Conservation (phyloP, 2,329 filamentous ascomycete species). For the Cercospora sp. region DNA sequence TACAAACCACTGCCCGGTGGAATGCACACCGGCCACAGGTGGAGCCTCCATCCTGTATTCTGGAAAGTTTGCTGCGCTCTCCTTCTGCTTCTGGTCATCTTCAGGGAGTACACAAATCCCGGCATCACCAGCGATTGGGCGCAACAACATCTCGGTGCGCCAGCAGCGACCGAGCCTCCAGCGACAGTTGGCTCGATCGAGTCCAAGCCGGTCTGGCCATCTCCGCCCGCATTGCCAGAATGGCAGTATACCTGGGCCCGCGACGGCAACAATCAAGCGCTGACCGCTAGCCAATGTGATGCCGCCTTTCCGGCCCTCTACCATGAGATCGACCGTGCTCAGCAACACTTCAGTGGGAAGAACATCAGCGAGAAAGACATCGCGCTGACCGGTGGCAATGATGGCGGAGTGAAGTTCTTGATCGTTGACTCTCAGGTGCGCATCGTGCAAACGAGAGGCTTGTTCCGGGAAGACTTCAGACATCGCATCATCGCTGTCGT, state of each 20-base stretch:
- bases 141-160: not conserved
- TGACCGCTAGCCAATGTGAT: constrained; percentile 35
- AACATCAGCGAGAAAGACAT: constrained; percentile 20
- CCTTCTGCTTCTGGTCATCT: not conserved
- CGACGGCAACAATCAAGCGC: constrained; percentile 34
- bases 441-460: constrained; percentile 23
- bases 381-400: constrained; percentile 43
- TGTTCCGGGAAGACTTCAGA: constrained; percentile 29
- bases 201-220: not conserved
- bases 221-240: no score
- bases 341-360: constrained; percentile 11
- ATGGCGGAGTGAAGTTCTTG: constrained; percentile 26
- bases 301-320: constrained; percentile 38
- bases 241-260: constrained; percentile 30
- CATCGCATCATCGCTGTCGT: constrained; percentile 37
- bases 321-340: constrained; percentile 35
- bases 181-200: not conserved
- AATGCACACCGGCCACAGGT: not conserved
- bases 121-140: not conserved
- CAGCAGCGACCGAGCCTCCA: not conserved
- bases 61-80: not conserved
- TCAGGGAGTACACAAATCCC: not conserved
- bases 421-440: constrained; percentile 27
- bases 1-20: not conserved
- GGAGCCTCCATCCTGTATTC: not conserved